Evolutionary conservation across 495 filamentous ascomycete species (phyloP).

Genomic region (Thermochaetoides thermophila): DNA sequence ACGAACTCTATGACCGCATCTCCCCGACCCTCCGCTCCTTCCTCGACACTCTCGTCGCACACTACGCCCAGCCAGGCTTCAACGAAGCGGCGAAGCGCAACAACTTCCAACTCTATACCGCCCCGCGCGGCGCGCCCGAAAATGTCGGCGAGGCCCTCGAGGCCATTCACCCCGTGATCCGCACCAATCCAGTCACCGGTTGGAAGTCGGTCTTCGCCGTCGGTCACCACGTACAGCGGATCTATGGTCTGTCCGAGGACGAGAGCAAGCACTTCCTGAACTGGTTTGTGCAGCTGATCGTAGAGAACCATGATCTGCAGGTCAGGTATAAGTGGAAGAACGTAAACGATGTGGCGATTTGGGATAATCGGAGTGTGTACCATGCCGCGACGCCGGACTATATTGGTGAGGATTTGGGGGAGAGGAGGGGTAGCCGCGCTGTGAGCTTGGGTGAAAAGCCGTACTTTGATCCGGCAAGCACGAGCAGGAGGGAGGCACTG

Average conservation of each 20-base stretch:
- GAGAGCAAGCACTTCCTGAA: constrained; percentile 45
- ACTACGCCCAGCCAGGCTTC: constrained; percentile 47
- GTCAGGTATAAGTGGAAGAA: constrained; percentile 51
- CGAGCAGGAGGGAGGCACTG: constrained; percentile 38
- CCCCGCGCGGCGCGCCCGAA: constrained; percentile 44
- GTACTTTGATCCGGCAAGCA: constrained; percentile 46
- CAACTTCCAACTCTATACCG: constrained; percentile 41
- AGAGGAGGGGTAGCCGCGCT: constrained; percentile 44
- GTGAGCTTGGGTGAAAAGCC: constrained; percentile 52
- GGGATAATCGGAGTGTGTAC: constrained; percentile 58
- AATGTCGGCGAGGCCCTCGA: constrained; percentile 46
- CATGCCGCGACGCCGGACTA: constrained; percentile 58
- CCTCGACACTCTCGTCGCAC: constrained; percentile 50
- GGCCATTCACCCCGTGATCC: constrained; percentile 52
- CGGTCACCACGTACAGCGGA: constrained; percentile 43
- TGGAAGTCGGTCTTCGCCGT: constrained; percentile 62
- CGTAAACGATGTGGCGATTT: constrained; percentile 45
- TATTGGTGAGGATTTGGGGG: constrained; percentile 35
- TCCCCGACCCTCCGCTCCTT: constrained; percentile 50
- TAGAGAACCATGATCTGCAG: constrained; percentile 63
- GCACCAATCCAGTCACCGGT: constrained; percentile 65
- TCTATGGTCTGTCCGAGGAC: constrained; percentile 48
- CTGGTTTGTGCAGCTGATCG: constrained; percentile 44
- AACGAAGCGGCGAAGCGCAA: constrained; percentile 33
- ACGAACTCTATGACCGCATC: constrained; percentile 61